Evolutionary conservation across 805 yeast species (phyloP).

Genomic region (Candida dajiaensis): DNA sequence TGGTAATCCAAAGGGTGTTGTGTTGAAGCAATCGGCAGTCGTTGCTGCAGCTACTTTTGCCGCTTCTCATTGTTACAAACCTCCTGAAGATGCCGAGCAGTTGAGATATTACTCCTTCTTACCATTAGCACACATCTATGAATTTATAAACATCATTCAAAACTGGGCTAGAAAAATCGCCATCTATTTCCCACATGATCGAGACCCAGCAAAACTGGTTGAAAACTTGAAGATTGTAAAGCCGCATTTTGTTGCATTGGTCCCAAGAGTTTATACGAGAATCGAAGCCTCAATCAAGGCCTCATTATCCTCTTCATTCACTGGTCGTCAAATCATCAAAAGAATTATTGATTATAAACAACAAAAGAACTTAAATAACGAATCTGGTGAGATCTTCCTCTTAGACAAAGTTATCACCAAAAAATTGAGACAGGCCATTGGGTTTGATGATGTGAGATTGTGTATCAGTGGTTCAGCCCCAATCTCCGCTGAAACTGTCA

Average conservation of each 20-base stretch:
- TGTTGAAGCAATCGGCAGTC: slow-evolving; percentile 37
- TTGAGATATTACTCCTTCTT: slow-evolving; percentile 34
- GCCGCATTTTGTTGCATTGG: slow-evolving; percentile 42
- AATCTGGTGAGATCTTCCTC: slow-evolving; percentile 12
- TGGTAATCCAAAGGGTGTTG: slow-evolving; percentile 60
- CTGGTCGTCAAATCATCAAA: slow-evolving; percentile 4
- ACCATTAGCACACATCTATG: slow-evolving; percentile 55
- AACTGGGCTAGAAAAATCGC: slow-evolving; percentile 31
- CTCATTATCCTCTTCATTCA: slow-evolving; percentile 23
- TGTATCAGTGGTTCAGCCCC: slow-evolving; percentile 54
- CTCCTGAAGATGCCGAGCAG: slow-evolving; percentile 18
- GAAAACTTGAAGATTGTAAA: slow-evolving; percentile 42
- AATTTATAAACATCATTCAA: slow-evolving; percentile 39
- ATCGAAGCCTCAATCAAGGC: slow-evolving; percentile 45
- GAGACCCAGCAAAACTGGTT: slow-evolving; percentile 37
- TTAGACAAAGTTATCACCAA: slow-evolving; percentile 30
- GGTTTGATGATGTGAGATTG: slow-evolving; percentile 30
- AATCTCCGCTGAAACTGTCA: slow-evolving; percentile 45
- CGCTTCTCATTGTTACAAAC: slow-evolving; percentile 13
- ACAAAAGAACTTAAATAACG: slow-evolving; percentile 3
- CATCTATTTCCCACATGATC: slow-evolving; percentile 40
- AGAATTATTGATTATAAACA: slow-evolving; percentile 8
- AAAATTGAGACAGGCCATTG: slow-evolving; percentile 25
- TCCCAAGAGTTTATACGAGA: slow-evolving; percentile 50
- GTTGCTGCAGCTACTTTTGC: slow-evolving; percentile 30